These are phyloP conservation scores for Cladosporium sphaerospermum DNA, from an alignment of 2,329 filamentous ascomycete species.

Conservation along the genomic window DNA sequence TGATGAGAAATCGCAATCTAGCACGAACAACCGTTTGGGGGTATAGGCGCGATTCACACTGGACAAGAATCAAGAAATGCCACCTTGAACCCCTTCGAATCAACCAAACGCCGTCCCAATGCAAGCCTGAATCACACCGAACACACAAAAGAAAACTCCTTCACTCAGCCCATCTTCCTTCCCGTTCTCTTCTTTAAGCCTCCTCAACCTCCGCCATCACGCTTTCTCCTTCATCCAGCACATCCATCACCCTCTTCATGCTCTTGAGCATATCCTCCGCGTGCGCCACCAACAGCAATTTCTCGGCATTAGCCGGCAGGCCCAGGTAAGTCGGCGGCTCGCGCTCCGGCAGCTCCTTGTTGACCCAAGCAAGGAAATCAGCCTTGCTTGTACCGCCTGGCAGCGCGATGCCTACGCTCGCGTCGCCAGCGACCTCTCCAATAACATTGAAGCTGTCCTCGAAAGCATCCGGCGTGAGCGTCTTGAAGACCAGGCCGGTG, in stretches of 20 bases:
- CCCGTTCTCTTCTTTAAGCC: not conserved
- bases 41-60: constrained; percentile 4
- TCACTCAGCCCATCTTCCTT: no score
- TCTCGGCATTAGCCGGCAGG: constrained; percentile 92
- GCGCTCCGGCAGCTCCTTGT: constrained; percentile 77
- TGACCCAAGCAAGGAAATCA: constrained; percentile 85
- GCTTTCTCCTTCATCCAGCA: constrained; percentile 92
- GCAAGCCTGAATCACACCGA: not conserved
- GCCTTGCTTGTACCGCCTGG: constrained; percentile 75
- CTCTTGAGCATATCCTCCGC: constrained; percentile 80
- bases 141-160: not conserved
- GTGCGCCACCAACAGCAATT: constrained; percentile 81
- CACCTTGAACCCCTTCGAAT: not conserved
- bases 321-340: constrained; percentile 95
- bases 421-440: constrained; percentile 46
- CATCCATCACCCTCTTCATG: constrained; percentile 73
- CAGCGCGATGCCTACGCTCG: constrained; percentile 54
- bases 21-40: constrained; percentile 1
- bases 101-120: not conserved
- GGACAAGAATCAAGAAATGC: not conserved
- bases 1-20: not conserved
- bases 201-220: constrained; percentile 50
- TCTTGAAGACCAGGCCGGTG: constrained; percentile 63
- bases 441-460: constrained; percentile 90
- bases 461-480: constrained; percentile 83